Base-by-base conservation (phyloP, 345 rosid species). In the Salix suchowensis region DNA sequence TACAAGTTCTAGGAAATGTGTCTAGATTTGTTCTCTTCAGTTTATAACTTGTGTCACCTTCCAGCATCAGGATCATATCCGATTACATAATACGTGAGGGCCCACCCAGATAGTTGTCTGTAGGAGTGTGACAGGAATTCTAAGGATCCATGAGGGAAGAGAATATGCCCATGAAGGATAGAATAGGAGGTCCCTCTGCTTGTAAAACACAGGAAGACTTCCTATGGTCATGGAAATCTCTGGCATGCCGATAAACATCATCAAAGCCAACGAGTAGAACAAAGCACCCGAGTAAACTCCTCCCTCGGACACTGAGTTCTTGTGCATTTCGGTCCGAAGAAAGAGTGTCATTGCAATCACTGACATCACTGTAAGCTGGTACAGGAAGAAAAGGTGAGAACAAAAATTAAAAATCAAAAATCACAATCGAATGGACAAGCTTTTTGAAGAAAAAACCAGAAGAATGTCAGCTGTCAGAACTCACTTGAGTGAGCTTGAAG, bases 131-230 rank as follows among this genome's bases (percentile, higher is more conserved):
- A 91, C 74, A 12, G 98, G 98, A 70, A 91, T 86, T 82, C 91
- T 90, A 54, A 91, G 88, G 66, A 94, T 87, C 97, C 98, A 94
- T 58, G 93, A 48, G 15, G 98, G 97, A 48, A 94, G 78, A 79
- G 95, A 86, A 81, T 87, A 92, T 3, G 89, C 88, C 98, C 98
- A 94, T 2, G 96, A n/a, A 64, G 98, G 97, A 81, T 79, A 92
- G 87, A 92, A 94, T 44, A 81, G 86, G 19, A 86, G 86, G 69
- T 90, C 97, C 80, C 97, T 84, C 82, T 92, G 96, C 82, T 92
- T 94, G 89, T 87, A 94, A 68, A 94, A 94, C 68, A 92, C 89
- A 7, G 95, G 94, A 85, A 94, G 98, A 79, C 87, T 92, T 65
- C 82, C 87, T 70, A 94, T 87, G 44, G 97, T 89, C 94, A 94